A percentile compares a stretch with the other conserved stretches of the same genome.
phyloP scores from a whole-genome alignment of 2,329 filamentous ascomycete species.

The Colletotrichum sp. region DNA sequence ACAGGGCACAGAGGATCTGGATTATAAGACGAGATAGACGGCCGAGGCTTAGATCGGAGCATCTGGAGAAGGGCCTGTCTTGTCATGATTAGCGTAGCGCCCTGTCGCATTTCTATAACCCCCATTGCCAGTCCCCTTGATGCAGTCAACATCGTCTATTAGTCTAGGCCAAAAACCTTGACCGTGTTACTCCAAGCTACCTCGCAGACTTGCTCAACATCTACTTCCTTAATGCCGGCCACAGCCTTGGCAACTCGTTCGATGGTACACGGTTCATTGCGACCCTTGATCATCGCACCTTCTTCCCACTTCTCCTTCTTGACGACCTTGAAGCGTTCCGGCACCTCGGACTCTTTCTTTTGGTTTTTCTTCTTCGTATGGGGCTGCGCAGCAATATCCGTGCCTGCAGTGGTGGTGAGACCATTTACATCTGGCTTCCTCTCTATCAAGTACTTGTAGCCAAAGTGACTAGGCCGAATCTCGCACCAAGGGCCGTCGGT shows the following conservation, averaged over 20 bases:
- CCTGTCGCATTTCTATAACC: conserved; percentile 6
- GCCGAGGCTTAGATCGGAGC: not conserved
- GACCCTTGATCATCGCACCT: conserved; percentile 89
- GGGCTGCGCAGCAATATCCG: conserved; percentile 25
- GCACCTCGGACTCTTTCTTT: conserved; percentile 69
- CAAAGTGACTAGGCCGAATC: conserved; percentile 87
- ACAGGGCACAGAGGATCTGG: conserved; percentile 62
- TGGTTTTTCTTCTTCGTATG: conserved; percentile 53
- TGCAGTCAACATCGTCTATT: conserved; percentile 33
- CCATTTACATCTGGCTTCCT: conserved; percentile 37
- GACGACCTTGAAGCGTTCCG: conserved; percentile 77
- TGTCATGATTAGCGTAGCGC: not conserved
- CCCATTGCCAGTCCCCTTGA: not conserved
- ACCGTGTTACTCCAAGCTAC: conserved; percentile 84
- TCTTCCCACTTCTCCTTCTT: conserved; percentile 97
- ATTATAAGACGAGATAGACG: conserved; percentile 37
- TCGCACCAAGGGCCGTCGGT: conserved; percentile 99
- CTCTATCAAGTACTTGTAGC: conserved; percentile 70
- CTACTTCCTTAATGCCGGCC: conserved; percentile 81
- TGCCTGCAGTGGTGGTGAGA: conserved; percentile 16
- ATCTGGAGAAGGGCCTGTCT: not conserved
- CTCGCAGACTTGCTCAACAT: conserved; percentile 84
- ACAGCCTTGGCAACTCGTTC: conserved; percentile 87
- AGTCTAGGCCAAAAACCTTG: conserved; percentile 77
- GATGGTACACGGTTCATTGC: conserved; percentile 92